Conservation (phyloP, 2,329 filamentous ascomycete genomes). For the Alternaria solani region DNA sequence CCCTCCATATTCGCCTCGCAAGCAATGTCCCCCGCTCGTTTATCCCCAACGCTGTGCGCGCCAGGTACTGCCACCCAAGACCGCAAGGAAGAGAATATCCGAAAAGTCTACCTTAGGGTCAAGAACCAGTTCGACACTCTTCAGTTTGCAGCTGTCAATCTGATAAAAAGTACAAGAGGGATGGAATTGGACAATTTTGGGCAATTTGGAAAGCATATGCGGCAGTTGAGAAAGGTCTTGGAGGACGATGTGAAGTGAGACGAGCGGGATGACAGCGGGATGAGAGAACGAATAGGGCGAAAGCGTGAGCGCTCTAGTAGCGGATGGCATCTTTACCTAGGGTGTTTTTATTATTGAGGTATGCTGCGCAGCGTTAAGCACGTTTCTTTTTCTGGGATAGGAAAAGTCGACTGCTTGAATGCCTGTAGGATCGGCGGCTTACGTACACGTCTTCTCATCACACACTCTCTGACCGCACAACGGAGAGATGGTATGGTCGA, state of each 20-base stretch:
- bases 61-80: not conserved
- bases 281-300: not conserved
- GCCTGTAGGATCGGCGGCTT: not conserved
- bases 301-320: not conserved
- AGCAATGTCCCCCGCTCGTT: conserved; percentile 9
- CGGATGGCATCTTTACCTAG: not conserved
- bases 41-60: not conserved
- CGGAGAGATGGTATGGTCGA: not conserved
- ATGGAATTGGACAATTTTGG: conserved; percentile 35
- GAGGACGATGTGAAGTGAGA: conserved; percentile 13
- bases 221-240: conserved; percentile 20
- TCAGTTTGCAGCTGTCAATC: conserved; percentile 9
- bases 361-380: not conserved
- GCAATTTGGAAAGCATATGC: conserved; percentile 33
- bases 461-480: not conserved
- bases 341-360: not conserved
- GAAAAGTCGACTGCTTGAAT: not conserved
- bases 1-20: not conserved
- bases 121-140: conserved; percentile 32
- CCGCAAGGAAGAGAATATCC: conserved; percentile 28
- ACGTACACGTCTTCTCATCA: not conserved
- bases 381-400: not conserved
- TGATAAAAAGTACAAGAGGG: conserved; percentile 15
- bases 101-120: conserved; percentile 27
- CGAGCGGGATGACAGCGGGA: not conserved